Conservation (phyloP, 306 rosid species). For the Cucumis hystrix region DNA sequence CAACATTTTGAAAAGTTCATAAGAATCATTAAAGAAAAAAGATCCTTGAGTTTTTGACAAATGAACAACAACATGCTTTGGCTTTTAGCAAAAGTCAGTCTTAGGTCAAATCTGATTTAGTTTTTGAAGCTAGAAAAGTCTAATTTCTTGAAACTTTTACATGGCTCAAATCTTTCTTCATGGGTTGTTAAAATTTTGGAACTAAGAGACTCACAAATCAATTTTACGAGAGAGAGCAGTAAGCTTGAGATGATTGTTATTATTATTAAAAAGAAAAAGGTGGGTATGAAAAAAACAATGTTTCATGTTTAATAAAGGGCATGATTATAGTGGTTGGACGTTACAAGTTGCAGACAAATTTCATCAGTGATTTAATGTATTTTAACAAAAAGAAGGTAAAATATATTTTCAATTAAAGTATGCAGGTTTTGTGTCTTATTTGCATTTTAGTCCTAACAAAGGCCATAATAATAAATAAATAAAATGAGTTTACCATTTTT, state of each 20-base stretch:
- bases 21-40: no score
- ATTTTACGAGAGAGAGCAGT: not conserved
- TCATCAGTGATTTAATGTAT: not conserved
- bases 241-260: not conserved
- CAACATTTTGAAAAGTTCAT: no score
- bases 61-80: not conserved
- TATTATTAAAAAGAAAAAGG: not conserved
- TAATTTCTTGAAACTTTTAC: not conserved
- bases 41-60: no score
- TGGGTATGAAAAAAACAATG: not conserved
- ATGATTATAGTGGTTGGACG: not conserved
- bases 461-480: no score
- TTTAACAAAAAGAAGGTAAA: not conserved
- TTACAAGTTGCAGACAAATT: not conserved
- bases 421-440: not conserved
- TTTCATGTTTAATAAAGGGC: not conserved
- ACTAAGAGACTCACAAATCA: not conserved
- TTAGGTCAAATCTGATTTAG: not conserved
- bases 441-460: no score
- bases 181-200: not conserved
- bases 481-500: no score
- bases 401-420: not conserved
- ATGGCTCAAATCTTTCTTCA: no score
- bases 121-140: not conserved
- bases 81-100: not conserved